Conservation (phyloP, 768 basidiomycete genomes). For the Russula virescens region DNA sequence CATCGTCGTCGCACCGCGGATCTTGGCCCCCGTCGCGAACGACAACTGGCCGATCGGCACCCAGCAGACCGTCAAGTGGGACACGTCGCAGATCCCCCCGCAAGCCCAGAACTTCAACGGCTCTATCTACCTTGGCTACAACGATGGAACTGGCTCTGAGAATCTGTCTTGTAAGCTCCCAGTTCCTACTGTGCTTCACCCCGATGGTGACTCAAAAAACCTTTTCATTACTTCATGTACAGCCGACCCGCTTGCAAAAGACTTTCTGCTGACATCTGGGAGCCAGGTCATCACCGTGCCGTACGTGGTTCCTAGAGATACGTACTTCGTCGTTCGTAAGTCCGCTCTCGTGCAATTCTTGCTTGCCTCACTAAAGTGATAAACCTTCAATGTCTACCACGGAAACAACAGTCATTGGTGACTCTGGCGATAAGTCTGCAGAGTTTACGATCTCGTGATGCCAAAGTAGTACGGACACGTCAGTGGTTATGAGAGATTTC, state of each 20-base stretch:
- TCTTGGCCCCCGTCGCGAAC: neutral
- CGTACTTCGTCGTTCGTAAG: constrained; percentile 16
- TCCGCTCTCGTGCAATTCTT: neutral
- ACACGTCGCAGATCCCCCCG: neutral
- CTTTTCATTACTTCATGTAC: no score
- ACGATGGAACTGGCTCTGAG: neutral
- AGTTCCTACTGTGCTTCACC: no score
- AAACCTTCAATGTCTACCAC: neutral
- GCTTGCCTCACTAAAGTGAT: no score
- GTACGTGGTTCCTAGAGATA: neutral
- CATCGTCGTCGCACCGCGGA: neutral
- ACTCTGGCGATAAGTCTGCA: constrained; percentile 38
- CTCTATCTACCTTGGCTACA: constrained; percentile 6
- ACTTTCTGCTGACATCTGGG: neutral
- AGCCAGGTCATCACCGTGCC: neutral
- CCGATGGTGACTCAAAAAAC: no score
- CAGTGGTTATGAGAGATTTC: neutral
- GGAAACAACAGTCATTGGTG: constrained; percentile 38
- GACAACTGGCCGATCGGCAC: neutral
- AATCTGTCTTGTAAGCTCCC: constrained; percentile 9
- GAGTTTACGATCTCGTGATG: constrained; percentile 28
- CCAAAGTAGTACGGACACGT: neutral
- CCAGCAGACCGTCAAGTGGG: constrained; percentile 7
- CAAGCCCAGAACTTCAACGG: neutral
- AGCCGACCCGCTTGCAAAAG: neutral